phyloP scores from a whole-genome alignment of 306 rosid species.

The Styphnolobium japonicum region DNA sequence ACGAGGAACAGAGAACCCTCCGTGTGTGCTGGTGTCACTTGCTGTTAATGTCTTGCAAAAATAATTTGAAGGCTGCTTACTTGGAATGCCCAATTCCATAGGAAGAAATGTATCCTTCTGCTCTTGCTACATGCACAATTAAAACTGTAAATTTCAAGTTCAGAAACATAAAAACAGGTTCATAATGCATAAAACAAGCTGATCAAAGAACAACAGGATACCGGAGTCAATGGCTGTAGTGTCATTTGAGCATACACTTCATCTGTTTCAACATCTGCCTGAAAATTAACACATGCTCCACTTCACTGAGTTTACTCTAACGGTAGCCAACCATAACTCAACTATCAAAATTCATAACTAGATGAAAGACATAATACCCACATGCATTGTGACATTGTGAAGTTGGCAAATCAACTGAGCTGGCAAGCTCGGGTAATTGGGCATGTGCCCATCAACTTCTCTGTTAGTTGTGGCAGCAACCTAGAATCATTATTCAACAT shows the following conservation, averaged over 20 bases:
- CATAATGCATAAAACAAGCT: not conserved
- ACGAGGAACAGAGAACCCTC: slow-evolving; percentile 97
- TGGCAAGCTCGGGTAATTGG: slow-evolving; percentile 83
- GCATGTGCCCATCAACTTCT: slow-evolving; percentile 87
- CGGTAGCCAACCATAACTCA: not conserved
- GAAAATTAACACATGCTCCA: slow-evolving; percentile 42
- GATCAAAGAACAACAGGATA: slow-evolving; percentile 27
- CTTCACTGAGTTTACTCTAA: slow-evolving; percentile 13
- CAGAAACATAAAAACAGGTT: not conserved
- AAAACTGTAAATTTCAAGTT: slow-evolving; percentile 6
- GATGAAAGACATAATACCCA: slow-evolving; percentile 37
- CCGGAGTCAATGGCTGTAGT: slow-evolving; percentile 82
- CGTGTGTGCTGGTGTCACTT: slow-evolving; percentile 94
- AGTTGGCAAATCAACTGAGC: slow-evolving; percentile 89
- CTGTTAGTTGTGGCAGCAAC: slow-evolving; percentile 92
- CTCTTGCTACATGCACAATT: slow-evolving; percentile 57
- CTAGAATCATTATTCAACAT: slow-evolving; percentile 37
- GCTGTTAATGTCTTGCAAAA: slow-evolving; percentile 96
- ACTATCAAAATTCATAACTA: not conserved
- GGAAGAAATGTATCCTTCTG: slow-evolving; percentile 95
- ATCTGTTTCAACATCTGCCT: slow-evolving; percentile 93
- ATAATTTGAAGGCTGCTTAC: slow-evolving; percentile 91
- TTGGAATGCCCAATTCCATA: slow-evolving; percentile 84
- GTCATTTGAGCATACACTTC: slow-evolving; percentile 98
- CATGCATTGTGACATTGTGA: slow-evolving; percentile 93